Evolutionary conservation across 179 eudicot genomes (phyloP), one percentile per base, ranked within the genome.

Genomic region (Drosera spatulata): DNA sequence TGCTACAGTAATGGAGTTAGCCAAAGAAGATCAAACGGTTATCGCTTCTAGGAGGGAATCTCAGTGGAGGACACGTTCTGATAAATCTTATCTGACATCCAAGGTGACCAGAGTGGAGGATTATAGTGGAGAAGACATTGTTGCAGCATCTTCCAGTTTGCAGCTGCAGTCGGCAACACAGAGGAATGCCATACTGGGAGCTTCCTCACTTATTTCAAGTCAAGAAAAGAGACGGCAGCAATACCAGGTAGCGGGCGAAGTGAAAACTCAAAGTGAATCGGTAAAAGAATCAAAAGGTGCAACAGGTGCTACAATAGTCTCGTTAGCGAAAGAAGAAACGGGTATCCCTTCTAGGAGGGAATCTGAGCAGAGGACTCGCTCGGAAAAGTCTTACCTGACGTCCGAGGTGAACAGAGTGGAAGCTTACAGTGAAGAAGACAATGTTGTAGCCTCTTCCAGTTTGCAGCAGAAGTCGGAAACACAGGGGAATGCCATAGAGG

Each of bases 381-480:
- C 60, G 60, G 75, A 74, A 66, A 72, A 80, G 53, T 61, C n/a
- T 58, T 60, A 60, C 70, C 69, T 65, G 15, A 47, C 75, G 60
- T 62, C 64, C 39, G 62, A 69, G 61, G 61, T 73, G 66, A 67
- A 71, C 62, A 61, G 77, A 14, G 73, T 56, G 43, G 65, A 71
- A 22, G 33, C 33, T 22, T 22, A 22, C 33, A 22, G 33, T 22
- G 33, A 22, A 22, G 33, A 22, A 22, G 33, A 22, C 33, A 22
- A 22, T 22, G 33, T 22, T 22, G 33, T 22, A 22, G 33, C 33
- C 33, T 22, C 33, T 22, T 22, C 33, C 33, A 22, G 33, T 22
- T 22, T 22, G 33, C 33, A 22, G 33, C 33, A 22, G 33, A 22
- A 22, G 33, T 22, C 33, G 33, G 33, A 22, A 22, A 22, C 33